These are phyloP conservation scores for Kodamaea sagamina DNA, from an alignment of 805 yeast species.

Conservation along the genomic window DNA sequence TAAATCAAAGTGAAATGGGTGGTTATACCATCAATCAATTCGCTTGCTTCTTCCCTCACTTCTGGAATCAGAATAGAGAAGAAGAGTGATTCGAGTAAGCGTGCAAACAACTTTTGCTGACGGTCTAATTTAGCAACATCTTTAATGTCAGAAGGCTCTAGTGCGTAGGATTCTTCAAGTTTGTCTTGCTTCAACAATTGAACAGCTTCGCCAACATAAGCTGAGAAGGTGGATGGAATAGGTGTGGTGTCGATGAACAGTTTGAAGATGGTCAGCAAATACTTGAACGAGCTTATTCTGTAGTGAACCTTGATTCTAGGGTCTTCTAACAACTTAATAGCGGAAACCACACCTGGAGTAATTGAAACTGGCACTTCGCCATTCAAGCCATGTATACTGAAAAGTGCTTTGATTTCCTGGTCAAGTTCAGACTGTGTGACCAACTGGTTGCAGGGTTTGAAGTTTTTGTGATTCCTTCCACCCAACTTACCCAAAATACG, in stretches of 20 bases:
- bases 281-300: slow-evolving; percentile 74
- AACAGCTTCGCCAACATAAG: slow-evolving; percentile 52
- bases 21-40: slow-evolving; percentile 63
- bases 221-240: slow-evolving; percentile 45
- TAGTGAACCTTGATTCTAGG: slow-evolving; percentile 63
- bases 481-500: slow-evolving; percentile 94
- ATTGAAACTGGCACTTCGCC: slow-evolving; percentile 66
- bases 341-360: slow-evolving; percentile 81
- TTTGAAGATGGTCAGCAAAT: slow-evolving; percentile 64
- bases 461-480: slow-evolving; percentile 87
- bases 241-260: slow-evolving; percentile 62
- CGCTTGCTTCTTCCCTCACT: slow-evolving; percentile 64
- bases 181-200: slow-evolving; percentile 44
- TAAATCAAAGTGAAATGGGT: slow-evolving; percentile 80
- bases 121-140: slow-evolving; percentile 53
- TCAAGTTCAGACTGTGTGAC: slow-evolving; percentile 54
- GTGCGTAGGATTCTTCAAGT: slow-evolving; percentile 27
- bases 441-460: slow-evolving; percentile 73
- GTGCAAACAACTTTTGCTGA: slow-evolving; percentile 65
- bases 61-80: slow-evolving; percentile 76
- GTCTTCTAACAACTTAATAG: slow-evolving; percentile 73
- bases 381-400: slow-evolving; percentile 68
- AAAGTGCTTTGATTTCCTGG: slow-evolving; percentile 68
- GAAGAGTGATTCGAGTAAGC: slow-evolving; percentile 69
- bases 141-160: slow-evolving; percentile 45